A percentile compares a stretch with the other conserved stretches of the same genome.
These are phyloP conservation scores for Jamesozyma gamospora DNA, from an alignment of 805 yeast species.

Conservation along the genomic window DNA sequence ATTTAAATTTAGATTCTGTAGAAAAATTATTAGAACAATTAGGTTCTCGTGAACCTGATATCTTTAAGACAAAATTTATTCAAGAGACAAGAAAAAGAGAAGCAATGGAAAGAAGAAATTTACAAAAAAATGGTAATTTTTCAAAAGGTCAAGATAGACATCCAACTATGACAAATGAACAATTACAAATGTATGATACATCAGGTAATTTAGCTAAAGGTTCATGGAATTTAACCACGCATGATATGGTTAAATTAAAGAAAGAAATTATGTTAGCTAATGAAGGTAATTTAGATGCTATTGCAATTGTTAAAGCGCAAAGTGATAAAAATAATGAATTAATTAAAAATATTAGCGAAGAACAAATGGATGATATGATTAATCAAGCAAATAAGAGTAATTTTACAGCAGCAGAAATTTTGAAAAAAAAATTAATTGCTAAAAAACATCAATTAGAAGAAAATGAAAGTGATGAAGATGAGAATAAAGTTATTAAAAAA, in stretches of 20 bases:
- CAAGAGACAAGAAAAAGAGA: constrained; percentile 62
- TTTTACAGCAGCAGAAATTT: constrained; percentile 38
- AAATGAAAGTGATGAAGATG: constrained; percentile 9
- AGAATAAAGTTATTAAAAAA: constrained; percentile 7
- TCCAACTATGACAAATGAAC: constrained; percentile 56
- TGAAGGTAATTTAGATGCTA: constrained; percentile 60
- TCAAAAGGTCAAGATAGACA: constrained; percentile 71
- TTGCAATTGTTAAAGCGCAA: constrained; percentile 45
- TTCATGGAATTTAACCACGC: constrained; percentile 52
- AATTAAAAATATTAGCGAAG: constrained; percentile 21
- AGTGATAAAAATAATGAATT: constrained; percentile 22
- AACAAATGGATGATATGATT: constrained; percentile 24
- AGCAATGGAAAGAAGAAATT: constrained; percentile 43
- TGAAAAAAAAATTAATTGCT: constrained; percentile 29
- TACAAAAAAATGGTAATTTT: constrained; percentile 42
- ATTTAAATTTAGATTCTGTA: constrained; percentile 62
- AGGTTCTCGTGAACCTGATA: constrained; percentile 65
- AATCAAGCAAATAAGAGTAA: constrained; percentile 32
- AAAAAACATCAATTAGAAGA: constrained; percentile 21
- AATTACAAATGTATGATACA: constrained; percentile 68
- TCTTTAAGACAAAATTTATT: constrained; percentile 60
- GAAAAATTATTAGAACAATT: constrained; percentile 57
- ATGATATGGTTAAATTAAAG: constrained; percentile 58
- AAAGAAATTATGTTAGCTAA: constrained; percentile 59
- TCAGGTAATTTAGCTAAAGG: constrained; percentile 66